Percentiles rank a stretch among this genome's conserved stretches.
phyloP scores from a whole-genome alignment of 2,329 filamentous ascomycete species.

The Talaromyces sp. region DNA sequence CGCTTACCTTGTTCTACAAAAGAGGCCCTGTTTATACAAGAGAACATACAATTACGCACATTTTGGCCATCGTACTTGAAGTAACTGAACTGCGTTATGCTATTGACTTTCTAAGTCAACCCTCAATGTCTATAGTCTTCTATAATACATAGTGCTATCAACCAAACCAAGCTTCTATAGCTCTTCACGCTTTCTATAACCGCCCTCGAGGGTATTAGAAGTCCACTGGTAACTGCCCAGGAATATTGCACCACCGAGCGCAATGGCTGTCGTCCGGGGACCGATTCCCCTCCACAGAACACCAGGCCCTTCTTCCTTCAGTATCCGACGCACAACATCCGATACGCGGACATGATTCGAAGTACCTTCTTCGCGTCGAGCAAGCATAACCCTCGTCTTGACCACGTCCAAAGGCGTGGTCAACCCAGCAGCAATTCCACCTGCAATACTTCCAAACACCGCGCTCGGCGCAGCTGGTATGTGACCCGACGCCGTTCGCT shows the following conservation, averaged over 20 bases:
- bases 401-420: conserved; percentile 95
- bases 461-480: conserved; percentile 76
- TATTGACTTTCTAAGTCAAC: too few species aligned
- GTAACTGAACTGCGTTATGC: too few species aligned
- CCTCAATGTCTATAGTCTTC: not conserved
- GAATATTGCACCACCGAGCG: conserved; percentile 89
- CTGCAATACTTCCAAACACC: conserved; percentile 76
- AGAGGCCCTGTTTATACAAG: too few species aligned
- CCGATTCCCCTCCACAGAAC: conserved; percentile 57
- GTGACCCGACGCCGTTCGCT: conserved; percentile 39
- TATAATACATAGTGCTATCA: not conserved
- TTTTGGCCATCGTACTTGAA: too few species aligned
- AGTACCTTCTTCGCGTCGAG: conserved; percentile 56
- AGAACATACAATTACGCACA: too few species aligned
- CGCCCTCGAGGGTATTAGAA: conserved; percentile 65
- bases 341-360: conserved; percentile 41
- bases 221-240: conserved; percentile 89
- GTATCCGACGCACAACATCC: conserved; percentile 62
- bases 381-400: conserved; percentile 95
- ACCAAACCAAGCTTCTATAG: not conserved
- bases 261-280: conserved; percentile 90
- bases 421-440: conserved; percentile 77
- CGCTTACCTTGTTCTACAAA: too few species aligned
- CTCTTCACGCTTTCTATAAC: conserved; percentile 10
- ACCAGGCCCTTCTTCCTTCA: conserved; percentile 46